These are phyloP conservation scores for Entoloma clypeatum DNA, from an alignment of 1,284 basidiomycete species.

Conservation along the genomic window DNA sequence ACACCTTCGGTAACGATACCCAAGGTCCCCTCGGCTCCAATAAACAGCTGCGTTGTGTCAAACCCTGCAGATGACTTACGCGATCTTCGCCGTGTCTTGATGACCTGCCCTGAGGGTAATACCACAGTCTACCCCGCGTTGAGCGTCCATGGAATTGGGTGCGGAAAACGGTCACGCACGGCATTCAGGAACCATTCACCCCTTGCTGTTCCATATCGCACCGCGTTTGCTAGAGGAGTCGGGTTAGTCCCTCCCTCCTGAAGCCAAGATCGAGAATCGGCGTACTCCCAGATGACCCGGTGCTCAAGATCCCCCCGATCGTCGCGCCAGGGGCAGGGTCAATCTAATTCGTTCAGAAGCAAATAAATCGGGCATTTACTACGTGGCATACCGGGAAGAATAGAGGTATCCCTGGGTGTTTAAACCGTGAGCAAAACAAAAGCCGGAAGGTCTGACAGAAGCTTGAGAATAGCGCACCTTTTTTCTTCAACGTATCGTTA, in stretches of 20 bases:
- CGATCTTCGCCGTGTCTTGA: constrained; percentile 86
- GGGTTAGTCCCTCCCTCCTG: constrained; percentile 5
- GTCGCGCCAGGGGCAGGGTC: constrained; percentile 80
- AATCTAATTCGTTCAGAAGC: constrained; percentile 44
- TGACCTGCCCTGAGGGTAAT: constrained; percentile 86
- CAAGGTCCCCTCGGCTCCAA: constrained; percentile 92
- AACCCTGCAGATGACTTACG: constrained; percentile 91
- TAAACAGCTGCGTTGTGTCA: constrained; percentile 88
- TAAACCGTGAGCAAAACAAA: constrained; percentile 13
- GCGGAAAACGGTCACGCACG: constrained; percentile 36
- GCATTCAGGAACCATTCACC: constrained; percentile 83
- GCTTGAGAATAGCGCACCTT: constrained; percentile 48
- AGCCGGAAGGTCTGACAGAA: background rate
- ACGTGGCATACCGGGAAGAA: constrained; percentile 77
- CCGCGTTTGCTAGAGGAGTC: constrained; percentile 70
- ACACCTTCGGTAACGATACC: constrained; percentile 89
- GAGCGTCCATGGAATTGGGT: background rate
- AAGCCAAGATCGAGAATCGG: constrained; percentile 6
- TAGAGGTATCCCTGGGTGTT: constrained; percentile 54
- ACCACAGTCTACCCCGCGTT: constrained; percentile 72
- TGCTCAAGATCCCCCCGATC: constrained; percentile 90
- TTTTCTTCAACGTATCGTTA: constrained; percentile 68
- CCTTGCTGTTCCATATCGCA: constrained; percentile 84
- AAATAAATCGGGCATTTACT: constrained; percentile 1
- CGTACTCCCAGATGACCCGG: constrained; percentile 76